Conservation (phyloP, 441 rosid species). For the Arabidopsis lyrata region DNA sequence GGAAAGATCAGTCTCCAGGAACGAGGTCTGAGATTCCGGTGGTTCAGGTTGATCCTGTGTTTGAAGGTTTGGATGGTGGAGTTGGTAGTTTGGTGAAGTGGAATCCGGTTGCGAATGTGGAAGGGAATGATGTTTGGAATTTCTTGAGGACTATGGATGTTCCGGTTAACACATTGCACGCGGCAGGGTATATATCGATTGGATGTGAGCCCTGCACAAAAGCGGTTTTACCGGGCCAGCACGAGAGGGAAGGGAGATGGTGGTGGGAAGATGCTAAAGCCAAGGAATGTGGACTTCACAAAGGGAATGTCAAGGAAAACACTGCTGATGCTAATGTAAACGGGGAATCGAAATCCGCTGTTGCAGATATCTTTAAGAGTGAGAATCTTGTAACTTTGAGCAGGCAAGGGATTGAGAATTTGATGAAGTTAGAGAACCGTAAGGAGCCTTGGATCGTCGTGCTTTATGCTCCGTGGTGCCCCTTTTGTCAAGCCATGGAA, state of each 20-base stretch:
- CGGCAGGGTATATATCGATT: slow-evolving; percentile 79
- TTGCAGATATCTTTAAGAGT: slow-evolving; percentile 69
- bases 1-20: slow-evolving; percentile 95
- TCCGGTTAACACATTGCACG: slow-evolving; percentile 82
- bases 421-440: slow-evolving; percentile 71
- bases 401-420: slow-evolving; percentile 81
- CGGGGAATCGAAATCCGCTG: slow-evolving; percentile 45
- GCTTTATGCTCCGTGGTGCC: slow-evolving; percentile 98
- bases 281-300: slow-evolving; percentile 96
- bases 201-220: slow-evolving; percentile 98
- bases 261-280: slow-evolving; percentile 99
- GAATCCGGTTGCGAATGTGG: slow-evolving; percentile 89
- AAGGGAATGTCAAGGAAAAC: slow-evolving; percentile 75
- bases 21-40: slow-evolving; percentile 85
- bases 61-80: slow-evolving; percentile 89
- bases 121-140: slow-evolving; percentile 74
- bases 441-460: slow-evolving; percentile 89
- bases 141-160: slow-evolving; percentile 87
- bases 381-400: slow-evolving; percentile 69
- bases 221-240: slow-evolving; percentile 92
- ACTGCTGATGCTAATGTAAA: slow-evolving; percentile 48
- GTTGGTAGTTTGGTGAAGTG: slow-evolving; percentile 90
- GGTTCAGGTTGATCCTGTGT: slow-evolving; percentile 91
- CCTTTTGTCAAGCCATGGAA: slow-evolving; percentile 91
- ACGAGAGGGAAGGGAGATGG: slow-evolving; percentile 99